A percentile compares a stretch with the other conserved stretches of the same genome.
Conservation (phyloP, 176 grass and related monocot species). For the Metroxylon sagu region DNA sequence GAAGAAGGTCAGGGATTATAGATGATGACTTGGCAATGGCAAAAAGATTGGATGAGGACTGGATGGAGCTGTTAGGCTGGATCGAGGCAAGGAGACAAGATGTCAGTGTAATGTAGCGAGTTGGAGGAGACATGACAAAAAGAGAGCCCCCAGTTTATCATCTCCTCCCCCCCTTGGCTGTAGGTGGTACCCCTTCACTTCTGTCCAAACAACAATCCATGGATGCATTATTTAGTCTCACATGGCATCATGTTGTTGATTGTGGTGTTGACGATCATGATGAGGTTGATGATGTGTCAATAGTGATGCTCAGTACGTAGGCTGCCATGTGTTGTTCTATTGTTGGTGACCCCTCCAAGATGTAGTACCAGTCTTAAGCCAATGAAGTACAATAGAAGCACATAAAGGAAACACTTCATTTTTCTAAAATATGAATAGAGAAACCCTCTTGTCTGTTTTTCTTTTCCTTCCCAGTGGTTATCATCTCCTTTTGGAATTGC, state of each 20-base stretch:
- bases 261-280: slow-evolving; percentile 25
- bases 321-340: too few relatives aligned
- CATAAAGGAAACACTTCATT: too few relatives aligned
- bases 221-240: neutral
- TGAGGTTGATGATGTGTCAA: slow-evolving; percentile 33
- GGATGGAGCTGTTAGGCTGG: neutral
- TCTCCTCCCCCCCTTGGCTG: neutral
- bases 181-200: slow-evolving; percentile 5
- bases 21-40: too few relatives aligned
- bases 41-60: too few relatives aligned
- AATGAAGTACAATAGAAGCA: too few relatives aligned
- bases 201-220: neutral
- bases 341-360: too few relatives aligned
- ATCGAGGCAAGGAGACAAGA: slow-evolving; percentile 29
- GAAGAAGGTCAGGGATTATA: too few relatives aligned
- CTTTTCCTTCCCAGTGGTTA: slow-evolving; percentile 10
- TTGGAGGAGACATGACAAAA: slow-evolving; percentile 38
- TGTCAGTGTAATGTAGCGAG: slow-evolving; percentile 42
- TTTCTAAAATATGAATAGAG: too few relatives aligned
- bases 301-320: neutral
- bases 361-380: too few relatives aligned
- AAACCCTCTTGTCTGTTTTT: neutral
- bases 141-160: neutral
- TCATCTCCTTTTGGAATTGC: slow-evolving; percentile 34
- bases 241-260: slow-evolving; percentile 27